Base-by-base conservation (phyloP, 2,329 filamentous ascomycete species). In the Scortechinia acanthostroma region DNA sequence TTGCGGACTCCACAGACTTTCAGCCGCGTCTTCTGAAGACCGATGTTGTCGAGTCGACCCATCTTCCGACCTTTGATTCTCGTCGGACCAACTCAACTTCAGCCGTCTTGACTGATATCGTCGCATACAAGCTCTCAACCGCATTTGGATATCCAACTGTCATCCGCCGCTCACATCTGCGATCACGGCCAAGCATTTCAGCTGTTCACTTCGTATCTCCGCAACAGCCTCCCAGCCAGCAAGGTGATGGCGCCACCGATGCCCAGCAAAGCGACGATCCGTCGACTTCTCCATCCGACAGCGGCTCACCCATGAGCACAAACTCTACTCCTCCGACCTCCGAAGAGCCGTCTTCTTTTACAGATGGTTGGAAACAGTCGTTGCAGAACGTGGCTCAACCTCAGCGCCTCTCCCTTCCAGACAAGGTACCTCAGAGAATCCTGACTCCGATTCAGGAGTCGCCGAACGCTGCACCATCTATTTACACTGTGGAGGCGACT, bases 181-280 rank as follows among this genome's bases (percentile, higher is more conserved):
- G 17, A 6, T 10, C 35, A 6, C 14, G 35, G 17, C 35, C 35
- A 10, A 40, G 35, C 17, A 40, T 40, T 17, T 40, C 6, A 6
- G 10, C 17, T 40, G 35, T 19, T 19, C 10, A 40, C 6, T 19
- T 6, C 17, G 13, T 17, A 40, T 13, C 6, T 10, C 13, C 6
- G 35, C 6, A 30, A 10, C 10, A 30, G 10, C 25, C 25, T 30
- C 25, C n/a, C 25, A 30, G 10, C 35, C 14, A 40, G 20, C 35
- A 40, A 19, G 35, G 35, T 17, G 35, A 40, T 19, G 17, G 17
- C 10, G 35, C 35, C 6, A 17, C 6, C 17, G 35, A 40, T 40
- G n/a, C n/a, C n/a, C n/a, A n/a, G n/a, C n/a, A n/a, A n/a, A 40
- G 35, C 35, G 14, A 13, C 35, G 17, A 40, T 40, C 35, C 35